A percentile compares a stretch with the other conserved stretches of the same genome.
phyloP scores from a whole-genome alignment of 2,329 filamentous ascomycete species.

The Pyricularia pennisetigena region DNA sequence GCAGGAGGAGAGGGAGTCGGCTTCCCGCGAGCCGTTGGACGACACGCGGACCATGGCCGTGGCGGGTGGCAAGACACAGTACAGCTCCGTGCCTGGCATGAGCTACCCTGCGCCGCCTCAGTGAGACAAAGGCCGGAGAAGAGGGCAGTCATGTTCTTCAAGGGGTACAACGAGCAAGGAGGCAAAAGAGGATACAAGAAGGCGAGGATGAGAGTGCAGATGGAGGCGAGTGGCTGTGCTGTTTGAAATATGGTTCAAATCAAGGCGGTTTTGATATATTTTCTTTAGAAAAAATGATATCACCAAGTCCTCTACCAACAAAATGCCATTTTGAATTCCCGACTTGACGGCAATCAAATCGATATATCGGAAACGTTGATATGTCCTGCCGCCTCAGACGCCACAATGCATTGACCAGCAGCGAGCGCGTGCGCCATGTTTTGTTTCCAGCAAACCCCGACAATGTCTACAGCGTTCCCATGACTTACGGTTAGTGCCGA shows the following conservation, averaged over 20 bases:
- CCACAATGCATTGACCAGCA: no score
- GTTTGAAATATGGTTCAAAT: neutral
- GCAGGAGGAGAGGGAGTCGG: conserved; percentile 37
- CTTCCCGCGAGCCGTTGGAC: conserved; percentile 21
- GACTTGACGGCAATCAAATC: no score
- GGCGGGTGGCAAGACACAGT: conserved; percentile 18
- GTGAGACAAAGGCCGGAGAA: neutral
- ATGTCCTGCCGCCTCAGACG: no score
- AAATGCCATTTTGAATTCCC: no score
- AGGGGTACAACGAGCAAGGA: neutral
- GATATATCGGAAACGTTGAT: no score
- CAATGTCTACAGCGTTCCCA: no score
- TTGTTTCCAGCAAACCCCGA: no score
- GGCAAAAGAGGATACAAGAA: neutral
- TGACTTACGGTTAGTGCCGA: no score
- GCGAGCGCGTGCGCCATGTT: no score
- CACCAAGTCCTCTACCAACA: neutral
- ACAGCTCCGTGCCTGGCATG: conserved; percentile 21
- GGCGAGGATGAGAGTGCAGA: neutral
- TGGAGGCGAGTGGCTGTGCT: neutral
- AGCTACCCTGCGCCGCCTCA: conserved; percentile 10
- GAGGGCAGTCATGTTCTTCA: neutral
- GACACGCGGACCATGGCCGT: conserved; percentile 1
- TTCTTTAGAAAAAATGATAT: neutral
- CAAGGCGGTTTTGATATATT: neutral